These are phyloP conservation scores for Cytospora piceae DNA, from an alignment of 2,329 filamentous ascomycete species.

Conservation along the genomic window DNA sequence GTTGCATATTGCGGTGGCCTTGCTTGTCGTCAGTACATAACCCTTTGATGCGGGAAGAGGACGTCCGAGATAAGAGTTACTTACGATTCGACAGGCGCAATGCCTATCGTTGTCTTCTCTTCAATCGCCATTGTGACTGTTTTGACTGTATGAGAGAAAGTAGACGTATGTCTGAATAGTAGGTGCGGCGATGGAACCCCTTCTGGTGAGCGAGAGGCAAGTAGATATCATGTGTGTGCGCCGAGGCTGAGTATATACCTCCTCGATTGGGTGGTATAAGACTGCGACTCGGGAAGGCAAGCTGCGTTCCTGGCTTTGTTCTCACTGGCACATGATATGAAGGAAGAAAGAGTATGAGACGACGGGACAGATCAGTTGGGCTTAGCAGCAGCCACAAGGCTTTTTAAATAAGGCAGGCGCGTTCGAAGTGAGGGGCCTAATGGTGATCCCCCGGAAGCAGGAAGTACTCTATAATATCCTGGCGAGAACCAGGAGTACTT, in stretches of 20 bases:
- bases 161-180: neutral
- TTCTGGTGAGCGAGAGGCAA: neutral
- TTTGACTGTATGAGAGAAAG: neutral
- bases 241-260: neutral
- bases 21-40: neutral
- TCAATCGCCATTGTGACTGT: slow-evolving; percentile 12
- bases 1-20: slow-evolving; percentile 16
- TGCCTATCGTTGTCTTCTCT: neutral
- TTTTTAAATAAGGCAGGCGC: neutral
- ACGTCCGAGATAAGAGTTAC: neutral
- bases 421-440: neutral
- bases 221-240: neutral
- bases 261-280: neutral
- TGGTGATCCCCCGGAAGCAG: slow-evolving; percentile 9
- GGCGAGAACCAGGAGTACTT: neutral
- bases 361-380: neutral
- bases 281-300: neutral
- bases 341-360: neutral
- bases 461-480: neutral
- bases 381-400: neutral
- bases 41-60: neutral
- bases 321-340: neutral
- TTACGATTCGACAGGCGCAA: slow-evolving; percentile 10
- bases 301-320: neutral
- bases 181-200: neutral